Evolutionary conservation across 306 rosid species (phyloP), one percentile per base, ranked within the genome.

Genomic region (Parietaria judaica): DNA sequence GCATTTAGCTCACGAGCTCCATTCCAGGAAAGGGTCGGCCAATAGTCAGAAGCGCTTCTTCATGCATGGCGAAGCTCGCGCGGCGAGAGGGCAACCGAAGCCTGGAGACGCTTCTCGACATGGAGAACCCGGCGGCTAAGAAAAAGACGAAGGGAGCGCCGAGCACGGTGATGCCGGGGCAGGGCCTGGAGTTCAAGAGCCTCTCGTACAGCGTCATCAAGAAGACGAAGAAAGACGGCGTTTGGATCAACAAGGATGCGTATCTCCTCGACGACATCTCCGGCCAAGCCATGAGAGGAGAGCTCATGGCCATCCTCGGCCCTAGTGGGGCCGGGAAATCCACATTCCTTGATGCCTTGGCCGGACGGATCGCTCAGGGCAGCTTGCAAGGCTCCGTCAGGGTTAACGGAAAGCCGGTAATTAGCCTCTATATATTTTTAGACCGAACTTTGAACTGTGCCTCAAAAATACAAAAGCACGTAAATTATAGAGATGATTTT

Each of bases 271-370:
- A 91, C 75, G 86, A 85, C 72, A 85, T 91, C 68, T 74, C 95
- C 16, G 96, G 97, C 51, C 95, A 87, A 58, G 96, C 95, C 6
- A 36, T 74, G 9, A 64, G 77, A 63, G 87, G 96, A 50, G 87
- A 90, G 71, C 54, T 90, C 47, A 79, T 85, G 95, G 97, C 97
- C 15, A 85, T 90, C 78, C 72, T 90, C 67, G 97, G 95, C 47
- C 97, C 96, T 4, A 90, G 97, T 78, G 97, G 97, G 64, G 97
- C 97, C 11, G 97, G 97, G 3, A 90, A 90, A 78, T 87, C 97
- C n/a, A 90, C 97, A 2, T 85, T 87, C 72, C 97, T 87, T 2
- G 97, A 87, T 70, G 94, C 94, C 61, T 76, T 90, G 83, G 95
- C 96, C 0, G 90, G 90, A 0, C 73, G 91, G 36, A 90, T 90